Evolutionary conservation across 768 basidiomycete genomes (phyloP).

Genomic region (Lactarius evosmus): DNA sequence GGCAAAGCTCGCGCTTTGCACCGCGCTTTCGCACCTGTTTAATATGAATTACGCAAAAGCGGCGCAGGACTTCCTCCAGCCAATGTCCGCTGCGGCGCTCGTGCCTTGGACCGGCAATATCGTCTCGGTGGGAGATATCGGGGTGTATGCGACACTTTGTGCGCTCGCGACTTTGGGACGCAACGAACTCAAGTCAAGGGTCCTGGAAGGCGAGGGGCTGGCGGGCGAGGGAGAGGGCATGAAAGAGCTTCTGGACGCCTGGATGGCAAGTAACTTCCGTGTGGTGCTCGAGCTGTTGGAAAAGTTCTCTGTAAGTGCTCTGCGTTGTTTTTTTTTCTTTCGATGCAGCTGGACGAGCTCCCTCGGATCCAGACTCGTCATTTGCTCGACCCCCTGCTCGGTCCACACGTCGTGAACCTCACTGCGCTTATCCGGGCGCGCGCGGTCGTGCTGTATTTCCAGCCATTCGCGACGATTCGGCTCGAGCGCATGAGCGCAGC

Average conservation of each 20-base stretch:
- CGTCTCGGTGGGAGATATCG: constrained; percentile 78
- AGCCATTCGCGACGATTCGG: constrained; percentile 82
- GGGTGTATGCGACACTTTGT: constrained; percentile 81
- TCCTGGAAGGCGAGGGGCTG: constrained; percentile 41
- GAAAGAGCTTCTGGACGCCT: constrained; percentile 81
- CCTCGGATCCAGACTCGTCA: constrained; percentile 61
- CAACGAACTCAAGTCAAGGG: constrained; percentile 64
- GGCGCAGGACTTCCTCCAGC: constrained; percentile 64
- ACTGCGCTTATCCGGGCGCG: constrained; percentile 68
- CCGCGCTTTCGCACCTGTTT: constrained; percentile 71
- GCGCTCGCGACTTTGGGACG: constrained; percentile 77
- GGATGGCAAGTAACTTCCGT: constrained; percentile 85
- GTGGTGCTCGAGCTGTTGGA: constrained; percentile 71
- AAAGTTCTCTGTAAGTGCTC: constrained; percentile 56
- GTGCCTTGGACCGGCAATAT: constrained; percentile 84
- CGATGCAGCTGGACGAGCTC: not conserved
- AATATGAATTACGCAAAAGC: constrained; percentile 77
- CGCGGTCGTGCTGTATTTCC: constrained; percentile 84
- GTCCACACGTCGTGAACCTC: constrained; percentile 61
- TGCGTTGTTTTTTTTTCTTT: not conserved
- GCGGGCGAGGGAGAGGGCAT: constrained; percentile 27
- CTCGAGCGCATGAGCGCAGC: constrained; percentile 80
- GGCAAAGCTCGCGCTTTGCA: constrained; percentile 78
- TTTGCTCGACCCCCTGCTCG: constrained; percentile 72
- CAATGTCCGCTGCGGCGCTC: constrained; percentile 62